Base-by-base conservation (phyloP, 352 stramenopile species). In the Globisporangium splendens region DNA sequence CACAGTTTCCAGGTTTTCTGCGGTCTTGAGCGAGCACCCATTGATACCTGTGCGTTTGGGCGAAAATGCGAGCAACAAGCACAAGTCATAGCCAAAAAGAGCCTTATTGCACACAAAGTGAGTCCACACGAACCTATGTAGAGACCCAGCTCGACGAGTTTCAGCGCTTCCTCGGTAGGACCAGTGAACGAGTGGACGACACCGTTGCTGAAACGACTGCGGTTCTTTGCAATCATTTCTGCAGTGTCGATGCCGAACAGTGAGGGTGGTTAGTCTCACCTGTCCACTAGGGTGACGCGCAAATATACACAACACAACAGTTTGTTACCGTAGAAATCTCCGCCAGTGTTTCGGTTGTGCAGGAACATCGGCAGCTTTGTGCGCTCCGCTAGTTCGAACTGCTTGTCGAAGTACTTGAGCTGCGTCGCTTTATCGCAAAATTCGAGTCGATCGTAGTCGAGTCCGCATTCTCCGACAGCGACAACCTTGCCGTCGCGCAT, bases 181-280 rank as follows among this genome's bases (percentile, higher is more conserved):
- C 97, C 97, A 56, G 96, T 97, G 79, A 99, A 99, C 48, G 86
- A 98, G 70, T 99, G 97, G 22, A 99, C 96, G 6, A 99, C 96
- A 12, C 93, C 97, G 49, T 89, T 69, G 2, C 70, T 76, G 47
- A 95, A 93, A 44, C 76, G 71, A 44, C 71, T 64, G 51, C 88
- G 74, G 43, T 95, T 82, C 47, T 72, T 75, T 8, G 66, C 54
- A 51, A 95, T 86, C 68, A 91, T 85, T 7, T 76, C 85, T 95
- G 35, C 6, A 6, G 3, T 39, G 15, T 28, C 15, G 7, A 28
- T 31, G 24, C 24, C 2, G 24, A 31, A 31, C 5, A 31, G 24
- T 31, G 24, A 31, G 24, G 24, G 24, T 31, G 24, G 24, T 31
- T 5, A 31, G 24, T 31, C 24, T 31, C 24, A 31, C 5, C 24